Percentiles rank a stretch among this genome's conserved stretches.
Evolutionary conservation across 176 grass and related monocot genomes (phyloP).

Genomic region (Calamus simplicifolius): DNA sequence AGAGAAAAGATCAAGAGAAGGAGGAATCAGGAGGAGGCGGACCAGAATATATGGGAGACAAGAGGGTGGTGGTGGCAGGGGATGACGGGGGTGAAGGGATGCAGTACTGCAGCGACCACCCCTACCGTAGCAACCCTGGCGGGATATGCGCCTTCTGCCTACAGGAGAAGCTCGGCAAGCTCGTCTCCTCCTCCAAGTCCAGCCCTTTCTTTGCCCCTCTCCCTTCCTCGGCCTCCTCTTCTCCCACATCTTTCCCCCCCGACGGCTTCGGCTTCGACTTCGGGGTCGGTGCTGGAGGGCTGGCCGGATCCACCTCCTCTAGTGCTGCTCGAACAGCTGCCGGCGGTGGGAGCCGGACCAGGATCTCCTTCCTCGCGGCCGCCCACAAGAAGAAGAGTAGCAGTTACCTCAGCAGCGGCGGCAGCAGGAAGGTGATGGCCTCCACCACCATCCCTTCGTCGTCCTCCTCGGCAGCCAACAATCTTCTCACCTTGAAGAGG

Average conservation of each 20-base stretch:
- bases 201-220: conserved; percentile 60
- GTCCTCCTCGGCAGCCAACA: conserved; percentile 8
- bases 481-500: conserved; percentile 25
- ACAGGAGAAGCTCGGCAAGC: conserved; percentile 97
- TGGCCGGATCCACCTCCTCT: conserved; percentile 1
- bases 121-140: conserved; percentile 57
- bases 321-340: conserved; percentile 5
- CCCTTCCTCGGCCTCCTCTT: conserved; percentile 50
- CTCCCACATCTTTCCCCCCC: conserved; percentile 28
- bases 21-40: conserved; percentile 23
- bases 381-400: not conserved
- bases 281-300: conserved; percentile 5
- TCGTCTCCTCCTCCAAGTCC: conserved; percentile 89
- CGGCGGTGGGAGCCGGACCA: not conserved
- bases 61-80: conserved; percentile 2
- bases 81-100: conserved; percentile 34
- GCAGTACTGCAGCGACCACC: conserved; percentile 89
- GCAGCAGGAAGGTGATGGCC: conserved; percentile 15
- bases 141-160: conserved; percentile 98
- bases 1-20: not conserved
- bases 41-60: conserved; percentile 12
- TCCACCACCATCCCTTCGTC: not conserved
- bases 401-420: not conserved
- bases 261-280: conserved; percentile 17
- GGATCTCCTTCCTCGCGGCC: not conserved